Percentiles rank a stretch among this genome's conserved stretches.
phyloP scores from a whole-genome alignment of 495 filamentous ascomycete species.

The Penicillium mononematosum region DNA sequence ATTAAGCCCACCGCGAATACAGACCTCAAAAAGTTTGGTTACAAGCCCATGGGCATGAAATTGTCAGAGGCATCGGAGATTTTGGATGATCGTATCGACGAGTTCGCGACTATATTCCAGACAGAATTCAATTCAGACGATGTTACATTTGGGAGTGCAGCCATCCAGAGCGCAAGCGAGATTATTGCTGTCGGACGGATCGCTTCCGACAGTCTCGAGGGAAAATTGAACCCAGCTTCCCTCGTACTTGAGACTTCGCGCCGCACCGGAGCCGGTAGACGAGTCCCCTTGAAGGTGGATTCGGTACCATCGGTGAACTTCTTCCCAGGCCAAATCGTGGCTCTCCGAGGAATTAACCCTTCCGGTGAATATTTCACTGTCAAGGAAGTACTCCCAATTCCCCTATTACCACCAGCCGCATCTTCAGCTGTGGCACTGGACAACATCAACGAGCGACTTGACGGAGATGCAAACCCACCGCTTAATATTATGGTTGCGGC shows the following conservation, averaged over 20 bases:
- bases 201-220: constrained; percentile 78
- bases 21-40: constrained; percentile 85
- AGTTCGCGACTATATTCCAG: constrained; percentile 70
- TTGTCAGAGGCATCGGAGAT: constrained; percentile 88
- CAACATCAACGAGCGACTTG: constrained; percentile 62
- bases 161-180: constrained; percentile 77
- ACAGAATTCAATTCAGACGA: constrained; percentile 73
- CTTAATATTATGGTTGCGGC: constrained; percentile 74
- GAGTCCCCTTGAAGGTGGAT: constrained; percentile 76
- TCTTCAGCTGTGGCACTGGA: constrained; percentile 61
- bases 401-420: constrained; percentile 66
- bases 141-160: constrained; percentile 81
- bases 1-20: constrained; percentile 78
- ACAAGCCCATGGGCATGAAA: constrained; percentile 92
- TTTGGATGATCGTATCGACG: constrained; percentile 91
- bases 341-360: constrained; percentile 80
- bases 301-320: constrained; percentile 70
- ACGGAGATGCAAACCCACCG: constrained; percentile 59
- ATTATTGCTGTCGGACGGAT: constrained; percentile 90
- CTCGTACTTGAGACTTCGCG: constrained; percentile 85
- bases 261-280: constrained; percentile 74
- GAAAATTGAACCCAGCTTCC: constrained; percentile 78
- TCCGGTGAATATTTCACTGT: constrained; percentile 82
- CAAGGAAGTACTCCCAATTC: constrained; percentile 69
- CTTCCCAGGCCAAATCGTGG: constrained; percentile 94